Base-by-base conservation (phyloP, 2,329 filamentous ascomycete species). In the Fusarium dimerum region DNA sequence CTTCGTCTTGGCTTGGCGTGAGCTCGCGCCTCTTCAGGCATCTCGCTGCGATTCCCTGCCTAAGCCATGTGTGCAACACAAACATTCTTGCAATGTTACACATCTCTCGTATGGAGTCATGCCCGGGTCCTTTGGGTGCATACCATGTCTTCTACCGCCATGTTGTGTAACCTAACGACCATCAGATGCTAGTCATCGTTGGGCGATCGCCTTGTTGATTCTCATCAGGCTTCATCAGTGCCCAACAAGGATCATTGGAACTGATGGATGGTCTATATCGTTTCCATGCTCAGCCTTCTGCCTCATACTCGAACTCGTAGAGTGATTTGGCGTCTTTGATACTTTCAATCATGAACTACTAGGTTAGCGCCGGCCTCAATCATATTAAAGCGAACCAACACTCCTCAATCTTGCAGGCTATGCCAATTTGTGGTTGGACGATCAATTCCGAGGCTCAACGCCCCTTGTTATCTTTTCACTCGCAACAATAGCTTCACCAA, bases 41-140 rank as follows among this genome's bases (percentile, higher is more conserved):
- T 41, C 43, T 56, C 48, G 57, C 52, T 52, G 51, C 54, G 55
- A 47, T 46, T 50, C 56, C 49, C 50, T 45, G 39, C 38, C 48
- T 54, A 42, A 40, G 40, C 45, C 26, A 26, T 45, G 41, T 54
- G 54, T 60, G 62, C 51, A 45, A 63, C 65, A 60, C 61, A 65
- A 67, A 59, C 59, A 59, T 48, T 61, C 20, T 48, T 57, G 55
- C 53, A 42, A 46, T 47, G 56, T 59, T 55, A 29, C 49, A 63
- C 63, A 56, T 51, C 40, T 55, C 60, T 65, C 60, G 58, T 66
- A 63, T 61, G 61, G 59, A 34, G 49, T 56, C 41, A 52, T 62
- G 53, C 51, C 57, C 46, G 50, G 56, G 54, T 56, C 47, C 48
- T 57, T 41, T 52, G 46, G 39, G 38, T 47, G 43, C 56, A 51